Evolutionary conservation across 257 asterid genomes (phyloP).

Genomic region (Solanum pennellii): DNA sequence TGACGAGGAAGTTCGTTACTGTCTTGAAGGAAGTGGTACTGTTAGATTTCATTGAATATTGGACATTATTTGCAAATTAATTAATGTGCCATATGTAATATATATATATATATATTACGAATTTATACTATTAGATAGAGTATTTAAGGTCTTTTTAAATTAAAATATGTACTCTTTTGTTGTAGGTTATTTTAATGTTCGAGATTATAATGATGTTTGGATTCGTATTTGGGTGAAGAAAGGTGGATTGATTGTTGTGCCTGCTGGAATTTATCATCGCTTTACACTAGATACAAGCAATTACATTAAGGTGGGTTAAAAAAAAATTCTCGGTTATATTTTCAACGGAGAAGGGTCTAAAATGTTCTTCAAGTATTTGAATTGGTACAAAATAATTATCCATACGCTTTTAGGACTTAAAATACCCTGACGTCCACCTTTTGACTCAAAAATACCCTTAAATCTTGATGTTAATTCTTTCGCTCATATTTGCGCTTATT

Average conservation of each 20-base stretch:
- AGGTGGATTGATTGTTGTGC: conserved; percentile 79
- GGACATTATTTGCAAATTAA: background rate
- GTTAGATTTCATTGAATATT: background rate
- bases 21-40: conserved; percentile 85
- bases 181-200: conserved; percentile 80
- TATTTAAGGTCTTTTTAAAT: no score
- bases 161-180: background rate
- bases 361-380: no score
- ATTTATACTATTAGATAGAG: background rate
- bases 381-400: no score
- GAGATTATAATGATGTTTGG: conserved; percentile 63
- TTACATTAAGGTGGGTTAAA: conserved; percentile 47
- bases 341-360: no score
- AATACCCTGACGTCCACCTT: no score
- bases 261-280: conserved; percentile 93
- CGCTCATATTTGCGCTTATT: no score
- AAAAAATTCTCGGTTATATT: no score
- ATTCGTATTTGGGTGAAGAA: conserved; percentile 84
- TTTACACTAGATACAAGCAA: conserved; percentile 68
- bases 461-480: no score
- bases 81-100: background rate
- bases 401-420: no score
- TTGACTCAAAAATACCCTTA: no score
- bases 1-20: conserved; percentile 90
- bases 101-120: background rate